Evolutionary conservation across 768 basidiomycete species (phyloP).

Genomic region (Lentinula boryana): DNA sequence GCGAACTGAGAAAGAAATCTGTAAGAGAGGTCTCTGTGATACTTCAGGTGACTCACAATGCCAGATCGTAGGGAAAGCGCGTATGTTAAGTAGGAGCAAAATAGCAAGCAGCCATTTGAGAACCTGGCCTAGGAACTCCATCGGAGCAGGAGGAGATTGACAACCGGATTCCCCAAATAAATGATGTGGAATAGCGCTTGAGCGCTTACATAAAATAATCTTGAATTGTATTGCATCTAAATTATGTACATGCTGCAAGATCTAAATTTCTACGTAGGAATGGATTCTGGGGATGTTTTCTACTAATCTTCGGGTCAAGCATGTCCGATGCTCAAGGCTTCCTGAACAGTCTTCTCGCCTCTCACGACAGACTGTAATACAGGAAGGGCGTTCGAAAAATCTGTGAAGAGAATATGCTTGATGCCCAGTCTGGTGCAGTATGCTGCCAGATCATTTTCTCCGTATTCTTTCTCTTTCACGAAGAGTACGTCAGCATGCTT

Average conservation of each 20-base stretch:
- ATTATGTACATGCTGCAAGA: no score
- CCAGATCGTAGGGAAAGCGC: slow-evolving; percentile 6
- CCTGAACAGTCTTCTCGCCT: slow-evolving; percentile 54
- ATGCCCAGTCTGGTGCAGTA: slow-evolving; percentile 82
- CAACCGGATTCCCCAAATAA: neutral
- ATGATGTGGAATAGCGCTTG: no score
- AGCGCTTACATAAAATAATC: no score
- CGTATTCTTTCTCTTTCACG: slow-evolving; percentile 73
- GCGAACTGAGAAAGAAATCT: slow-evolving; percentile 18
- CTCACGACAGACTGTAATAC: slow-evolving; percentile 65
- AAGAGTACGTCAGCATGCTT: slow-evolving; percentile 91
- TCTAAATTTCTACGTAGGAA: no score
- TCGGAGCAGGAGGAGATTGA: neutral
- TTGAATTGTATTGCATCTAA: no score
- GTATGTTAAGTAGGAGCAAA: slow-evolving; percentile 1
- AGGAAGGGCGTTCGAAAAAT: slow-evolving; percentile 58
- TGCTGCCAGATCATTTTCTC: slow-evolving; percentile 80
- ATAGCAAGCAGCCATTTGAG: neutral
- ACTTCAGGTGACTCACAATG: neutral
- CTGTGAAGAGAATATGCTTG: slow-evolving; percentile 68
- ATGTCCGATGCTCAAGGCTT: slow-evolving; percentile 27
- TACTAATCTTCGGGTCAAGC: neutral
- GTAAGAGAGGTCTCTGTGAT: neutral
- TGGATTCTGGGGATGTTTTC: no score
- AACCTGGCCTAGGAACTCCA: neutral